These are phyloP conservation scores for Peziza echinospora DNA, from an alignment of 495 filamentous ascomycete genomes.

Conservation along the genomic window DNA sequence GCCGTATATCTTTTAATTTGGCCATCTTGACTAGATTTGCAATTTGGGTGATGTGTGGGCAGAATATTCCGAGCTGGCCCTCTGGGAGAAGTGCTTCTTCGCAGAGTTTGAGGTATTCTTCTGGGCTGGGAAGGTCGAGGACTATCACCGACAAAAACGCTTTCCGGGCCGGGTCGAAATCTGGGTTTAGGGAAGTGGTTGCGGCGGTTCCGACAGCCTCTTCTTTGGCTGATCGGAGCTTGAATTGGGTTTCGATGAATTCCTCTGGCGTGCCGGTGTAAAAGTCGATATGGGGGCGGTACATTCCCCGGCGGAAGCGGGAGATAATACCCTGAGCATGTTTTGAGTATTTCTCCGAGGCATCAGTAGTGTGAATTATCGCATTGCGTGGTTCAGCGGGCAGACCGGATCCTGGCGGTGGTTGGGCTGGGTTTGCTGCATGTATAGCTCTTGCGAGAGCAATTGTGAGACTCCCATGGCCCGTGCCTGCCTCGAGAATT, in stretches of 20 bases:
- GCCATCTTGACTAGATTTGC: slow-evolving; percentile 34
- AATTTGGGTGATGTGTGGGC: slow-evolving; percentile 59
- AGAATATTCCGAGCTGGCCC: slow-evolving; percentile 45
- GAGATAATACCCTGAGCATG: slow-evolving; percentile 38
- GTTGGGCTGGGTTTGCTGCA: slow-evolving; percentile 38
- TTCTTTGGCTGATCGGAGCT: slow-evolving; percentile 17
- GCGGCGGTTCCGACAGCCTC: background rate
- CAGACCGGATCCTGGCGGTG: slow-evolving; percentile 6
- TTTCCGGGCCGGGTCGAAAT: too few species aligned
- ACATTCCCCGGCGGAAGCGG: slow-evolving; percentile 48
- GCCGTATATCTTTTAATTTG: slow-evolving; percentile 17
- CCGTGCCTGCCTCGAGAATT: slow-evolving; percentile 64
- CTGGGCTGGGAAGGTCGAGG: slow-evolving; percentile 44
- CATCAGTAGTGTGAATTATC: slow-evolving; percentile 49
- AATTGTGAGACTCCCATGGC: slow-evolving; percentile 54
- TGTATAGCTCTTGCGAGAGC: slow-evolving; percentile 54
- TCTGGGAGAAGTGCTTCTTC: slow-evolving; percentile 34
- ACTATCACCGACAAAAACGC: slow-evolving; percentile 46
- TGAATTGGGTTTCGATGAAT: slow-evolving; percentile 36
- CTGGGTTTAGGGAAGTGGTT: too few species aligned
- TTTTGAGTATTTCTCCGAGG: slow-evolving; percentile 32
- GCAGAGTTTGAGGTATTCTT: slow-evolving; percentile 36
- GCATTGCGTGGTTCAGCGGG: slow-evolving; percentile 30
- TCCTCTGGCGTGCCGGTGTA: slow-evolving; percentile 39
- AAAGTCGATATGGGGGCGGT: slow-evolving; percentile 44